Evolutionary conservation across 2,329 filamentous ascomycete species (phyloP).

Genomic region (Tolypocladium inflatum): DNA sequence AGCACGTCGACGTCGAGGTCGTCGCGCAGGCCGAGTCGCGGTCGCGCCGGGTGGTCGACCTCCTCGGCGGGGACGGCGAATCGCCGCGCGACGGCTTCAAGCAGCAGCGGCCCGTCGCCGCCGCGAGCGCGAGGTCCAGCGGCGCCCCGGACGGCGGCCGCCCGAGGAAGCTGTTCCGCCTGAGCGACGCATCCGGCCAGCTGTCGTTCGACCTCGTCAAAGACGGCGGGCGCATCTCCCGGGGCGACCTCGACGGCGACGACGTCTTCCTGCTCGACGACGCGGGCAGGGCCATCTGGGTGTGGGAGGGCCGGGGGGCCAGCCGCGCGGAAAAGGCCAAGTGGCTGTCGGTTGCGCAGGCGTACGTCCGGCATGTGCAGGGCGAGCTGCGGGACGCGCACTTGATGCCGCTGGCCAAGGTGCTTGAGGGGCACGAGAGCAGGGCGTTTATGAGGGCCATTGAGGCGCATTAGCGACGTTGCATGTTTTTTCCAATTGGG

Average conservation of each 20-base stretch:
- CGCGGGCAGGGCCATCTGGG: slow-evolving; percentile 48
- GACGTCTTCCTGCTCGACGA: slow-evolving; percentile 57
- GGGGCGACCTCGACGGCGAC: slow-evolving; percentile 42
- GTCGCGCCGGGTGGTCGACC: slow-evolving; percentile 42
- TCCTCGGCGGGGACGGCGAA: slow-evolving; percentile 40
- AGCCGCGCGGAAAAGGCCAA: slow-evolving; percentile 47
- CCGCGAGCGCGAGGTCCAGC: background rate
- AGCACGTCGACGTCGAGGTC: slow-evolving; percentile 56
- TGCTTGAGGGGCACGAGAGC: slow-evolving; percentile 46
- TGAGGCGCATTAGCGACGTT: slow-evolving; percentile 6
- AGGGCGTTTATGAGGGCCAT: slow-evolving; percentile 40
- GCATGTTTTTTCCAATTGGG: too few species aligned
- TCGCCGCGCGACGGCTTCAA: slow-evolving; percentile 29
- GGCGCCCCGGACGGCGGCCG: slow-evolving; percentile 4
- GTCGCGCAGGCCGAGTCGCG: slow-evolving; percentile 50
- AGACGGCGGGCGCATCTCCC: slow-evolving; percentile 35
- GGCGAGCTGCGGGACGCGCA: slow-evolving; percentile 21
- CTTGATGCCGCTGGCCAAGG: slow-evolving; percentile 45
- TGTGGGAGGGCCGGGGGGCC: slow-evolving; percentile 54
- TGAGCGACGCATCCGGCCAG: slow-evolving; percentile 51
- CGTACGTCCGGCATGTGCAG: slow-evolving; percentile 37
- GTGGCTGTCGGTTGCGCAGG: slow-evolving; percentile 52
- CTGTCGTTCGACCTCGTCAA: slow-evolving; percentile 50
- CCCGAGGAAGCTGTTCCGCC: slow-evolving; percentile 43
- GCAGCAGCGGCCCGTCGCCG: slow-evolving; percentile 29